These are phyloP conservation scores for Pseudevernia furfuracea DNA, from an alignment of 495 filamentous ascomycete genomes.

Conservation along the genomic window DNA sequence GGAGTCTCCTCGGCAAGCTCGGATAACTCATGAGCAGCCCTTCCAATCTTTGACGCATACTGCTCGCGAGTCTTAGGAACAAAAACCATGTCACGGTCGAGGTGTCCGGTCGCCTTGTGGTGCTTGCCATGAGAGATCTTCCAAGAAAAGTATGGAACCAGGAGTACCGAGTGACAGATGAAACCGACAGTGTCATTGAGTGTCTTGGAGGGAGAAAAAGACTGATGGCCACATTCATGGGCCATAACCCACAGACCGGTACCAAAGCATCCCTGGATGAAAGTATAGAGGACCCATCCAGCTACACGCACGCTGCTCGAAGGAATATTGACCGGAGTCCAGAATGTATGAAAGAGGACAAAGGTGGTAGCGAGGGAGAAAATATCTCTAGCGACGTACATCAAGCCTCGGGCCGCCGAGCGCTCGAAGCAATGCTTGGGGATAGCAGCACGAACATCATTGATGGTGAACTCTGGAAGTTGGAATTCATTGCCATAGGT, in stretches of 20 bases:
- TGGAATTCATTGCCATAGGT: conserved; percentile 63
- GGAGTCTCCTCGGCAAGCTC: conserved; percentile 95
- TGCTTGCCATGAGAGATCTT: conserved; percentile 90
- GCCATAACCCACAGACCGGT: conserved; percentile 67
- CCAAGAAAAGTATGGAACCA: conserved; percentile 90
- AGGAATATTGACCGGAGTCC: conserved; percentile 56
- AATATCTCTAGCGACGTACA: conserved; percentile 57
- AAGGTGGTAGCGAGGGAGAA: conserved; percentile 48
- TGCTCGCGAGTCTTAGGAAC: conserved; percentile 75
- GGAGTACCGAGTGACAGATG: conserved; percentile 70
- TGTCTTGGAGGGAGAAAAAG: conserved; percentile 71
- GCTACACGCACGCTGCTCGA: conserved; percentile 40
- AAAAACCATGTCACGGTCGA: conserved; percentile 97
- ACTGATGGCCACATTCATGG: conserved; percentile 68
- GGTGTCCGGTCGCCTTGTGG: conserved; percentile 91
- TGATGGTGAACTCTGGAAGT: conserved; percentile 64
- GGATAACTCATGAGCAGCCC: conserved; percentile 63
- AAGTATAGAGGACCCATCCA: conserved; percentile 55
- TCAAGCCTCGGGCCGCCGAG: conserved; percentile 50
- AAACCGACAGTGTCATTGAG: conserved; percentile 84
- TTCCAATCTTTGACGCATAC: conserved; percentile 63
- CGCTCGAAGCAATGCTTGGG: conserved; percentile 59
- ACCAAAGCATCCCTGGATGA: conserved; percentile 57
- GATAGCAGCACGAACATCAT: conserved; percentile 58
- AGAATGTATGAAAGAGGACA: conserved; percentile 57